These are phyloP conservation scores for Starmerella roubikii DNA, from an alignment of 805 yeast species.

Conservation along the genomic window DNA sequence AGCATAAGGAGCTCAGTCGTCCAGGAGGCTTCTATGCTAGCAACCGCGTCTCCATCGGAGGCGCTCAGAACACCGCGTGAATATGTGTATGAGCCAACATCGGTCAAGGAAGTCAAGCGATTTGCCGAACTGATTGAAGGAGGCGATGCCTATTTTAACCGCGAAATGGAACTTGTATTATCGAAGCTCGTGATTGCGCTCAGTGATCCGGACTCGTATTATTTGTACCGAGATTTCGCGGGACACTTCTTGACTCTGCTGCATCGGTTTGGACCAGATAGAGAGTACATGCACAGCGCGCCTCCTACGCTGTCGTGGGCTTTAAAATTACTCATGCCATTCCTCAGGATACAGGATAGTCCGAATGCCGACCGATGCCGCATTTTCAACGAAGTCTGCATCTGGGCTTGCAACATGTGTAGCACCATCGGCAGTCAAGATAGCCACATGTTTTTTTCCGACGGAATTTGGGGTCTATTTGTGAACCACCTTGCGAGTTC, in stretches of 20 bases:
- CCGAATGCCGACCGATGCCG: slow-evolving; percentile 1
- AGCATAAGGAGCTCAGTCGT: too few species aligned
- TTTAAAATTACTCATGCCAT: slow-evolving; percentile 13
- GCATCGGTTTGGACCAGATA: slow-evolving; percentile 14
- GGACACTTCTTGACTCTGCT: slow-evolving; percentile 13
- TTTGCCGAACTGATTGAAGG: too few species aligned
- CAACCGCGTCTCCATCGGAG: too few species aligned
- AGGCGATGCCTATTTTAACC: slow-evolving; percentile 11
- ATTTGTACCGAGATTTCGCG: slow-evolving; percentile 18
- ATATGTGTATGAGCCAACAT: too few species aligned
- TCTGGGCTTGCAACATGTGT: slow-evolving; percentile 12
- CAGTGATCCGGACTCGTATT: slow-evolving; percentile 12
- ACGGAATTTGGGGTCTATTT: slow-evolving; percentile 18
- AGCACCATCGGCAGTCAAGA: neutral
- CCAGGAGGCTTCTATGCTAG: too few species aligned
- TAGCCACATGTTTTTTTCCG: slow-evolving; percentile 5
- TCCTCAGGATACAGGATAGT: slow-evolving; percentile 4
- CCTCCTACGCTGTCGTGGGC: slow-evolving; percentile 11
- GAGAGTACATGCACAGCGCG: slow-evolving; percentile 9
- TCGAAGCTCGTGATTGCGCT: slow-evolving; percentile 12
- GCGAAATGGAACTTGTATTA: slow-evolving; percentile 4
- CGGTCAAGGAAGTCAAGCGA: too few species aligned
- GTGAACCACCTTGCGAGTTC: slow-evolving; percentile 14
- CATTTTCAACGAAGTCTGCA: slow-evolving; percentile 11
- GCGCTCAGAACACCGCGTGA: too few species aligned